Conservation (phyloP, 2,329 filamentous ascomycete genomes). For the Venturiaceae sp. region DNA sequence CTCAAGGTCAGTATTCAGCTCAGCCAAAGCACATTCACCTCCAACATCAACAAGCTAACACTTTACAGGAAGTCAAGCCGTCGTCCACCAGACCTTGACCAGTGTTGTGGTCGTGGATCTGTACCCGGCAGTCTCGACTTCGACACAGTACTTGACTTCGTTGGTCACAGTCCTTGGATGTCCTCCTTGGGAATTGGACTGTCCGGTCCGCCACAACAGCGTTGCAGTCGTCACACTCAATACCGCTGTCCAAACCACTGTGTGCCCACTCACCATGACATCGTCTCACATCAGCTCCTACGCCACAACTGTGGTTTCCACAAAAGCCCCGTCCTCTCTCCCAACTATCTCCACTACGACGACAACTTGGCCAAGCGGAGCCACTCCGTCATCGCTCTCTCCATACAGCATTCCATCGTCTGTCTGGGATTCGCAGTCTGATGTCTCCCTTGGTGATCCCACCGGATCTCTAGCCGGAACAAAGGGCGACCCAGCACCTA, state of each 20-base stretch:
- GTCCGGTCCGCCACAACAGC: constrained; percentile 21
- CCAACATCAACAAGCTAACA: neutral
- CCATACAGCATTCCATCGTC: neutral
- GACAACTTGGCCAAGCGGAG: constrained; percentile 5
- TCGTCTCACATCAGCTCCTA: constrained; percentile 8
- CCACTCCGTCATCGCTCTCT: neutral
- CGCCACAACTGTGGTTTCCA: neutral
- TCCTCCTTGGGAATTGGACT: constrained; percentile 26
- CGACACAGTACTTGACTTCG: constrained; percentile 31
- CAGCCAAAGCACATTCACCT: neutral
- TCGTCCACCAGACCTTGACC: constrained; percentile 4
- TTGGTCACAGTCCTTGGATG: constrained; percentile 32
- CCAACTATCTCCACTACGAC: neutral
- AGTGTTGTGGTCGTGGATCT: constrained; percentile 18
- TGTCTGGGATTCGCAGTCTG: neutral
- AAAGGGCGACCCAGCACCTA: neutral
- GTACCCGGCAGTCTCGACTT: constrained; percentile 25
- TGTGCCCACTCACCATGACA: constrained; percentile 30
- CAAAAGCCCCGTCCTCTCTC: neutral
- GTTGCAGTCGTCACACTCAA: constrained; percentile 28
- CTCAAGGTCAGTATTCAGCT: neutral
- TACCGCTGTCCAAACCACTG: constrained; percentile 30
- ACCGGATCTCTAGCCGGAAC: neutral
- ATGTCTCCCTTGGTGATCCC: neutral
- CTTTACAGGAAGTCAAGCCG: neutral